These are phyloP conservation scores for maize (Zea mays) DNA, from an alignment of 176 grass and related monocot genomes.

Conservation along the genomic window Zm-B73-REFERENCE-NAM-5.0 NC_050098.1:14372501-14373000, in stretches of 20 bases:
- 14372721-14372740: slow-evolving; percentile 78
- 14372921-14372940: slow-evolving; percentile 51
- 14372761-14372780: slow-evolving; percentile 58
- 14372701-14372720: slow-evolving; percentile 81
- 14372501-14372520: slow-evolving; percentile 98
- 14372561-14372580: slow-evolving; percentile 47
- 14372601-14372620: background rate
- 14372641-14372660: background rate
- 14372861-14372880: slow-evolving; percentile 20
- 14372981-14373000: slow-evolving; percentile 54
- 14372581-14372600: background rate
- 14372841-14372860: slow-evolving; percentile 48
- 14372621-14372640: background rate
- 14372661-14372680: slow-evolving; percentile 81
- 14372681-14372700: slow-evolving; percentile 82
- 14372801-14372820: slow-evolving; percentile 55
- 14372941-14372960: too few species aligned
- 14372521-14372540: slow-evolving; percentile 92
- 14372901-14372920: slow-evolving; percentile 2
- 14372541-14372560: slow-evolving; percentile 90
- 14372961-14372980: too few species aligned
- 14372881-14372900: background rate
- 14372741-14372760: slow-evolving; percentile 65
- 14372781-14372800: slow-evolving; percentile 71
- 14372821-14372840: slow-evolving; percentile 61